These are phyloP conservation scores for Rhodocollybia butyracea DNA, from an alignment of 768 basidiomycete species.

Conservation along the genomic window DNA sequence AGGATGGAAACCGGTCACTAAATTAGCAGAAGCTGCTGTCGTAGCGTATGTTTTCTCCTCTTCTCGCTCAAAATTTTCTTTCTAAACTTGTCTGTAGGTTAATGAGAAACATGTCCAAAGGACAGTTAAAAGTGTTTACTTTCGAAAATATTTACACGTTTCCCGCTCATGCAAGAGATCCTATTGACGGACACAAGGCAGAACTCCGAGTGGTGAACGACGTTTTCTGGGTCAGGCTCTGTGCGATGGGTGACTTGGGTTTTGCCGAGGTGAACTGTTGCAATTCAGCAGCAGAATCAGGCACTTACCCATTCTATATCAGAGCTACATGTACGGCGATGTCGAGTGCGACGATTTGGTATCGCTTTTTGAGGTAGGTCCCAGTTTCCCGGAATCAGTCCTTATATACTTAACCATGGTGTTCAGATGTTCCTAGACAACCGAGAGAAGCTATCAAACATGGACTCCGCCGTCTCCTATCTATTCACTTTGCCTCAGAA, in stretches of 20 bases:
- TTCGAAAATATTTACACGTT: conserved; percentile 42
- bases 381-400: background rate
- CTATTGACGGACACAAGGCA: conserved; percentile 28
- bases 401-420: background rate
- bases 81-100: conserved; percentile 28
- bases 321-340: conserved; percentile 79
- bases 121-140: conserved; percentile 47
- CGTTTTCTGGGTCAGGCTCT: conserved; percentile 57
- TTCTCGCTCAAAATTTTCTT: background rate
- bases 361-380: conserved; percentile 55
- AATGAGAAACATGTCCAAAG: conserved; percentile 43
- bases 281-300: too few relatives aligned
- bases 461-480: conserved; percentile 48
- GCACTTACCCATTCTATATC: too few relatives aligned
- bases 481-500: conserved; percentile 53
- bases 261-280: conserved; percentile 74
- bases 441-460: conserved; percentile 42
- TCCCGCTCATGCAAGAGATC: conserved; percentile 25
- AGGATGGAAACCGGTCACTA: conserved; percentile 40
- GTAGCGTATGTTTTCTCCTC: conserved; percentile 34
- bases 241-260: conserved; percentile 62
- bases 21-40: conserved; percentile 43
- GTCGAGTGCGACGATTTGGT: conserved; percentile 67
- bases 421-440: conserved; percentile 63
- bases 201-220: conserved; percentile 48